These are phyloP conservation scores for Astrocystis sublimbata DNA, from an alignment of 495 filamentous ascomycete species.

Conservation along the genomic window DNA sequence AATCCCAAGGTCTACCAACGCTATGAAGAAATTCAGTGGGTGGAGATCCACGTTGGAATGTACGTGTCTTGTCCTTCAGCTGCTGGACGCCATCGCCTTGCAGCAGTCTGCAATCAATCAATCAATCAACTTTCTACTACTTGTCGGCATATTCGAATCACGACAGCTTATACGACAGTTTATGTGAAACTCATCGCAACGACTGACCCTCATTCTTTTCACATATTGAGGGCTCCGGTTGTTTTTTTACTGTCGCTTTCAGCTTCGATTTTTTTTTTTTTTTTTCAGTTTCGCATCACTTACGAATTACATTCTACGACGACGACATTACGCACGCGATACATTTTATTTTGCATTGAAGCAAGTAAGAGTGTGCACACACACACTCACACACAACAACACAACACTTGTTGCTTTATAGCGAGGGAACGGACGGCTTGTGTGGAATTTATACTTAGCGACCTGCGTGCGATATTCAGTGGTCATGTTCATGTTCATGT, in stretches of 20 bases:
- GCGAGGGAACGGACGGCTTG: slow-evolving; percentile 6
- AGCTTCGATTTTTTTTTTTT: not conserved
- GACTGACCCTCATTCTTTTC: not conserved
- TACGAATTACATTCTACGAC: slow-evolving; percentile 10
- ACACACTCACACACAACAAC: too few relatives aligned
- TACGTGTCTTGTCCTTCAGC: slow-evolving; percentile 4
- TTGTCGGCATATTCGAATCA: slow-evolving; percentile 3
- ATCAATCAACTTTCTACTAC: too few relatives aligned
- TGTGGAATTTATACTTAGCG: slow-evolving; percentile 1
- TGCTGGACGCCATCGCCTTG: not conserved
- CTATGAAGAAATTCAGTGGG: not conserved
- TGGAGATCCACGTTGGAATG: not conserved
- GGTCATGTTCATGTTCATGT: slow-evolving; percentile 1
- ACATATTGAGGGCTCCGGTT: not conserved
- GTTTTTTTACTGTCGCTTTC: not conserved
- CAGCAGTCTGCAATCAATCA: not conserved
- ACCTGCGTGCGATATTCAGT: not conserved
- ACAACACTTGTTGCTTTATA: slow-evolving; percentile 2
- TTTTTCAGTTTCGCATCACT: slow-evolving; percentile 4
- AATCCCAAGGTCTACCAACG: not conserved
- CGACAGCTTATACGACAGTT: slow-evolving; percentile 8
- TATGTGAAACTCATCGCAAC: not conserved
- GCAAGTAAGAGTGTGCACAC: too few relatives aligned
- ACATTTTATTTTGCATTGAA: slow-evolving; percentile 19
- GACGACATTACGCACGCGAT: too few relatives aligned